Base-by-base conservation (phyloP, 495 filamentous ascomycete species). In the Hypoxylon lenormandii region DNA sequence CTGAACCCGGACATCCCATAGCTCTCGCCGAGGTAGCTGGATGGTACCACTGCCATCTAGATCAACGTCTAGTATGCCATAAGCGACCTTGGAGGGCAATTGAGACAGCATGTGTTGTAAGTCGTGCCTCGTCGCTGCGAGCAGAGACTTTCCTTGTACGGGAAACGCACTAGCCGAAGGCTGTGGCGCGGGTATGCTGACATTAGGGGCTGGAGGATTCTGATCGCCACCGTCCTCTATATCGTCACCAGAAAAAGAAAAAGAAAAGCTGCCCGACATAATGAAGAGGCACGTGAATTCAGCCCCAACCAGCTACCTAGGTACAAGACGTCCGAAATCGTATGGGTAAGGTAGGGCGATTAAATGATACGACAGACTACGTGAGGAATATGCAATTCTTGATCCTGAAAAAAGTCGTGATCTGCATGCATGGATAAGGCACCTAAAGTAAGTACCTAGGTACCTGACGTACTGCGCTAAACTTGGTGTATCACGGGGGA, bases 1-100 rank as follows among this genome's bases (percentile, higher is more conserved):
- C 80, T 98, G 95, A 42, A 96, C 87, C 21, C 92, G 89, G 49
- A 97, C 91, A 76, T 98, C 95, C 84, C 94, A 97, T 55, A 97
- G 85, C 70, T 97, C 94, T 12, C 95, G 88, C 22, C 93, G 90
- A 4, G 91, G 92, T 22, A 98, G 80, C 21, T 79, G 81, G 18
- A 91, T 74, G 12, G 74, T 77, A 42, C 74, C 74, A 30, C 78
- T 75, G 60, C 83, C 83, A 42, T 85, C 78, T 66, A 82, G 79
- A 57, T 80, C 80, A 38, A 93, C 82, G 13, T 78, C 70, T 23
- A 93, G 79, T 21, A 80, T 81, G 75, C 85, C 85, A 78, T 90
- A 96, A 63, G 88, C 90, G 48, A 97, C 86, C 78, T 90, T 90
- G 40, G 90, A 91, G 5, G 93, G 93, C 15, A 96, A 82, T 60